phyloP scores from a whole-genome alignment of 441 rosid genomes.

The Capsella rubella region DNA sequence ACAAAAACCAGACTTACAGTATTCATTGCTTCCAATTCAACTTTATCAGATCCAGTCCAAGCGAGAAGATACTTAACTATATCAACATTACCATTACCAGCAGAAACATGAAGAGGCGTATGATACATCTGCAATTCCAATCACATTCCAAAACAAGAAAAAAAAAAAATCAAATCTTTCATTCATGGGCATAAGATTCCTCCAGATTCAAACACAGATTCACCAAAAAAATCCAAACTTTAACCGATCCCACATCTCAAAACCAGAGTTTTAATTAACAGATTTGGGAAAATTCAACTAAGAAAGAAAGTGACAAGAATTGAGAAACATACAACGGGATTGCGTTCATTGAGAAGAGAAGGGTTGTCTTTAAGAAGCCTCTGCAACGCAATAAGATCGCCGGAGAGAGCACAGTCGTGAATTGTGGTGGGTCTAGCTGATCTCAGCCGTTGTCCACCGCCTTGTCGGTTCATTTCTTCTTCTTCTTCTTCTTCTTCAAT shows the following conservation, averaged over 20 bases:
- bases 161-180: background rate
- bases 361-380: conserved; percentile 70
- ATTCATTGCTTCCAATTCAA: conserved; percentile 85
- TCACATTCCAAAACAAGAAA: background rate
- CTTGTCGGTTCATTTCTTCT: conserved; percentile 59
- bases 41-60: conserved; percentile 74
- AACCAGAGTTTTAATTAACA: background rate
- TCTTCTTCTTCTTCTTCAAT: background rate
- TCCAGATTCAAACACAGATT: background rate
- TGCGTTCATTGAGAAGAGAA: conserved; percentile 81
- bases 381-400: conserved; percentile 76
- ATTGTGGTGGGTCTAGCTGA: conserved; percentile 75
- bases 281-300: background rate
- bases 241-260: background rate
- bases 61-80: conserved; percentile 72
- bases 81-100: conserved; percentile 77
- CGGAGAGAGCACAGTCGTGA: conserved; percentile 82
- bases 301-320: background rate
- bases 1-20: conserved; percentile 56
- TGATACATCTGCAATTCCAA: conserved; percentile 76
- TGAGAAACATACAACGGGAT: conserved; percentile 66
- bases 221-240: background rate
- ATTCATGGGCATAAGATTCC: background rate
- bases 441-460: conserved; percentile 65
- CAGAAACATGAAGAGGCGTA: conserved; percentile 89